Evolutionary conservation across 169 alveolate species (phyloP).

Genomic region (Plasmodium sp.): DNA sequence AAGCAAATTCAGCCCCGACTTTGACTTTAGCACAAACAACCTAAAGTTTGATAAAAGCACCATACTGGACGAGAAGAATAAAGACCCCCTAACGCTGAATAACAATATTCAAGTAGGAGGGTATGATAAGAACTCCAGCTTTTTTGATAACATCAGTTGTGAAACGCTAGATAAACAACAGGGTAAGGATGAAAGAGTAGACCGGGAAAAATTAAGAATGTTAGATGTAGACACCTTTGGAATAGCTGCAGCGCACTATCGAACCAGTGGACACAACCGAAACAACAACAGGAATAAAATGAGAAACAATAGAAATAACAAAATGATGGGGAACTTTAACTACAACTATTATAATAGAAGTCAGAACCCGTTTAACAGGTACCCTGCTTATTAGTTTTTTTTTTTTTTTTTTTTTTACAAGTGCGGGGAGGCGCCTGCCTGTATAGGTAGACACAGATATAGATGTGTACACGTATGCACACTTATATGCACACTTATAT

Average conservation of each 20-base stretch:
- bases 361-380: slow-evolving; percentile 69
- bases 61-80: slow-evolving; percentile 56
- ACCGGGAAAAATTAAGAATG: slow-evolving; percentile 82
- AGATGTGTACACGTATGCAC: not conserved
- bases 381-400: slow-evolving; percentile 45
- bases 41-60: slow-evolving; percentile 57
- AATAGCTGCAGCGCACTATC: slow-evolving; percentile 77
- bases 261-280: slow-evolving; percentile 70
- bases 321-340: slow-evolving; percentile 27
- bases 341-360: slow-evolving; percentile 53
- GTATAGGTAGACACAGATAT: not conserved
- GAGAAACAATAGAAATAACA: slow-evolving; percentile 50
- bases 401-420: not conserved
- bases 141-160: slow-evolving; percentile 84
- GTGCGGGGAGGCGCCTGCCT: not conserved
- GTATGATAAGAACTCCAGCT: slow-evolving; percentile 85
- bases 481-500: too few relatives aligned
- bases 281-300: slow-evolving; percentile 68
- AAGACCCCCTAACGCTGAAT: slow-evolving; percentile 3
- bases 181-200: slow-evolving; percentile 77
- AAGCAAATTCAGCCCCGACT: slow-evolving; percentile 70
- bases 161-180: slow-evolving; percentile 66
- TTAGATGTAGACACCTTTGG: slow-evolving; percentile 87
- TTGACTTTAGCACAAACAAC: slow-evolving; percentile 67
- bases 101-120: slow-evolving; percentile 57